Conservation (phyloP, 495 filamentous ascomycete species). For the Penicillium silybi region DNA sequence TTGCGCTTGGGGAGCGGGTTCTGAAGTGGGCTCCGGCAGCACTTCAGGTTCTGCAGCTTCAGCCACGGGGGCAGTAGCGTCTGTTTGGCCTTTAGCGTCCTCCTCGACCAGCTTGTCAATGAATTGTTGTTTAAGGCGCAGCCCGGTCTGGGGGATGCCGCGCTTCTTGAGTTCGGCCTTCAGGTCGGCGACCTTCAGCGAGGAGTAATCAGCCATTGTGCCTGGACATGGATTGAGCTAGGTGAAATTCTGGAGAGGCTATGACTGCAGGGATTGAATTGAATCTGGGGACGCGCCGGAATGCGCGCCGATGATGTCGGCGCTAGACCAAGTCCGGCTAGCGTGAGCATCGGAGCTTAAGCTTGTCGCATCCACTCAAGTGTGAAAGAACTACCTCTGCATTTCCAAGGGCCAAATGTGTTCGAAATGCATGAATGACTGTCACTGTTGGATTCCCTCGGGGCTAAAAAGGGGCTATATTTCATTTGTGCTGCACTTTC, state of each 20-base stretch:
- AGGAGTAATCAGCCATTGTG: conserved; percentile 49
- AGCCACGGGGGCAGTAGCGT: conserved; percentile 6
- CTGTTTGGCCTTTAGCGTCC: conserved; percentile 29
- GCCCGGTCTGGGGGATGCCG: conserved; percentile 47
- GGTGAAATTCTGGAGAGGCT: neutral
- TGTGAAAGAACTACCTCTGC: too few relatives aligned
- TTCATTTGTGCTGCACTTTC: too few relatives aligned
- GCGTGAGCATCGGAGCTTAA: neutral
- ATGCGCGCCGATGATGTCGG: conserved; percentile 30
- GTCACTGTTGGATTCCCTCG: too few relatives aligned
- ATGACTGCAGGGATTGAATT: conserved; percentile 11
- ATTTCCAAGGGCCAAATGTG: too few relatives aligned
- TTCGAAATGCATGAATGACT: too few relatives aligned
- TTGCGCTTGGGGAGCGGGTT: conserved; percentile 8
- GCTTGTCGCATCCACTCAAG: too few relatives aligned
- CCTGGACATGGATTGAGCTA: neutral
- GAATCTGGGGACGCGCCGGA: conserved; percentile 29
- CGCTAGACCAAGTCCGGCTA: conserved; percentile 18
- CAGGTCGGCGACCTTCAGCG: conserved; percentile 51
- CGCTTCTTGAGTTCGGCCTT: conserved; percentile 51
- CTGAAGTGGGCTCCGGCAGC: conserved; percentile 6
- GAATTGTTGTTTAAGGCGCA: conserved; percentile 47
- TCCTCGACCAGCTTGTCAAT: conserved; percentile 46
- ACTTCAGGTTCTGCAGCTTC: conserved; percentile 9
- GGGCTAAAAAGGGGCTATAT: too few relatives aligned